phyloP scores from a whole-genome alignment of 352 stramenopile genomes.

The Globisporangium viniferum region DNA sequence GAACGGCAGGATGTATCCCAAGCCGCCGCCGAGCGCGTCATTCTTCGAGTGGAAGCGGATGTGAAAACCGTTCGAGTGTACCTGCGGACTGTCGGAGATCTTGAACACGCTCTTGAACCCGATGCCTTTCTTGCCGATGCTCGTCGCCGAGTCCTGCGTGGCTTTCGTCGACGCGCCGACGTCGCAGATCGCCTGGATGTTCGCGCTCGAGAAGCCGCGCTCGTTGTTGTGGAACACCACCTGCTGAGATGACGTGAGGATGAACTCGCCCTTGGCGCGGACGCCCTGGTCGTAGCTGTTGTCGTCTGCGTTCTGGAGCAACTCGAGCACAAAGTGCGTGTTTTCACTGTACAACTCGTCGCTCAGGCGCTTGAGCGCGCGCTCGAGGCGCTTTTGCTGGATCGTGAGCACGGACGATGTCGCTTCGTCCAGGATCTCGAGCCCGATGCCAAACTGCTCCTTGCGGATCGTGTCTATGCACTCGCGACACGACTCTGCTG shows the following conservation, averaged over 20 bases:
- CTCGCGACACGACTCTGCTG: slow-evolving; percentile 28
- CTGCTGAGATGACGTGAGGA: slow-evolving; percentile 35
- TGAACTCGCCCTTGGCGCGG: slow-evolving; percentile 58
- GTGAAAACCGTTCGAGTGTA: slow-evolving; percentile 88
- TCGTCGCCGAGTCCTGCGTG: slow-evolving; percentile 26
- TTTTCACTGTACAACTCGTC: slow-evolving; percentile 86
- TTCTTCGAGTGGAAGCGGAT: slow-evolving; percentile 75
- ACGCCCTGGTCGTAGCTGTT: slow-evolving; percentile 52
- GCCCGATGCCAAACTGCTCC: slow-evolving; percentile 75
- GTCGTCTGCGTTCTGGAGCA: slow-evolving; percentile 88
- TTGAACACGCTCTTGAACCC: slow-evolving; percentile 92
- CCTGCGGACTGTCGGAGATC: slow-evolving; percentile 73
- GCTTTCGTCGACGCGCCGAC: slow-evolving; percentile 84
- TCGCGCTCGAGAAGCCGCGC: slow-evolving; percentile 60
- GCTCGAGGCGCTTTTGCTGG: slow-evolving; percentile 79
- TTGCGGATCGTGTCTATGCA: slow-evolving; percentile 68
- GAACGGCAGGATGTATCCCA: slow-evolving; percentile 80
- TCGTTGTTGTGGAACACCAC: slow-evolving; percentile 89
- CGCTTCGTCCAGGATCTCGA: slow-evolving; percentile 56
- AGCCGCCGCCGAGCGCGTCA: slow-evolving; percentile 34
- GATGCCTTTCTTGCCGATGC: slow-evolving; percentile 90
- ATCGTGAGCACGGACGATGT: slow-evolving; percentile 55
- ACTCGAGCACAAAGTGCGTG: slow-evolving; percentile 86
- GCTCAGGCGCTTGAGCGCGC: slow-evolving; percentile 81
- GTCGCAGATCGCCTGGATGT: slow-evolving; percentile 85